Evolutionary conservation across 352 stramenopile genomes (phyloP), one percentile per base, ranked within the genome.

Genomic region (Pythium sukuiense): DNA sequence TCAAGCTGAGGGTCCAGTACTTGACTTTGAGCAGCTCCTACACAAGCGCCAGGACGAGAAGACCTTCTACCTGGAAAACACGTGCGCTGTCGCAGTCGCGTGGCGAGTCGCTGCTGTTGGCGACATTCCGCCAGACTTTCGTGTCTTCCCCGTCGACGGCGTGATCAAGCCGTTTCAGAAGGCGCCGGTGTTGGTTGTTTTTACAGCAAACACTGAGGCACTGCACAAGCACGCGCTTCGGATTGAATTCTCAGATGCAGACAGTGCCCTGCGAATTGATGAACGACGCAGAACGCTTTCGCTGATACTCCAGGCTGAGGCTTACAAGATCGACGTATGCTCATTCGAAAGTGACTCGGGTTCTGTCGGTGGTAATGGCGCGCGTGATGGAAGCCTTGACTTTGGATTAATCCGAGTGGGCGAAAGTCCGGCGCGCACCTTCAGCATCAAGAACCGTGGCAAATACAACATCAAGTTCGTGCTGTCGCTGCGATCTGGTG

Each of bases 381-480:
- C 62, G 24, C 61, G 70, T n/a, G 81, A 93, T 35, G 88, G 87
- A 0, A 85, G 76, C 59, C 71, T 98, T 5, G 88, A 99, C 55
- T 98, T 97, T 83, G 96, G 93, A 18, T 74, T 96, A 24, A 65
- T 97, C 20, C 87, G 95, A n/a, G 95, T 99, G 12, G 91, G 92
- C 13, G 95, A 98, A 59, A 83, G 71, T n/a, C 74, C 80, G 16
- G 74, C 74, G 9, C 77, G 93, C 2, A 77, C 74, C 12, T 97
- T 98, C 65, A 89, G 70, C 16, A 87, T 98, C 45, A 73, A 75
- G 2, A 98, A 98, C 63, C 77, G 76, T 26, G 95, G 95, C 8
- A 98, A 98, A 70, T 98, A 98, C 76, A 83, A 90, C 55, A 94
- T 98, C 62, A 89, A 93, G 56, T 98, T 88, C 59, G 66, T 85